A percentile compares a stretch with the other conserved stretches of the same genome.
These are phyloP conservation scores for Aspergillus carbonarius DNA, from an alignment of 2,329 filamentous ascomycete species.

Conservation along the genomic window DNA sequence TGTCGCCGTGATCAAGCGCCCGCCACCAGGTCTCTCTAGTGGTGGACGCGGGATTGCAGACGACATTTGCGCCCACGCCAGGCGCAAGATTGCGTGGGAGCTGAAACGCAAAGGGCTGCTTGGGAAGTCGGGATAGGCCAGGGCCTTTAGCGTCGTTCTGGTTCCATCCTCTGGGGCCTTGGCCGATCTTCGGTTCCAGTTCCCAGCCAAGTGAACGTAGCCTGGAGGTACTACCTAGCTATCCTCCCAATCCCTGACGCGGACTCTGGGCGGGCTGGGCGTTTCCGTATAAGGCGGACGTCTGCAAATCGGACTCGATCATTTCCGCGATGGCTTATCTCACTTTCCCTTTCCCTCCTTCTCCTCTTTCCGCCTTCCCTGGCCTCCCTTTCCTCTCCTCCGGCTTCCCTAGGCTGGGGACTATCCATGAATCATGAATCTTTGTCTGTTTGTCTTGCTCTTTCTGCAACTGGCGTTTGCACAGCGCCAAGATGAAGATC, in stretches of 20 bases:
- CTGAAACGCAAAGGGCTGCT: background rate
- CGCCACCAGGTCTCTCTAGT: background rate
- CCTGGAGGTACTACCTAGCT: too few species aligned
- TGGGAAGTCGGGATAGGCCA: too few species aligned
- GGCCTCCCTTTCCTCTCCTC: background rate
- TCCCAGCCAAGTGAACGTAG: background rate
- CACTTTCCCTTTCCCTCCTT: background rate
- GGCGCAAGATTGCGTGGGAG: background rate
- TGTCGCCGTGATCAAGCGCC: background rate
- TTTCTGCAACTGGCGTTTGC: background rate
- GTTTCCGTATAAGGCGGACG: background rate
- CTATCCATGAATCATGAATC: background rate
- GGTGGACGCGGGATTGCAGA: background rate
- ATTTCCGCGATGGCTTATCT: background rate
- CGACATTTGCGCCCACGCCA: background rate
- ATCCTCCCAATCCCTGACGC: background rate
- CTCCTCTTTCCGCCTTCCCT: background rate
- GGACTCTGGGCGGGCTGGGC: background rate
- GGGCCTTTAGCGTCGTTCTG: background rate
- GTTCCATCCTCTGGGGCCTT: background rate
- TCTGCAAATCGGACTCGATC: background rate
- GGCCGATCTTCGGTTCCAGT: background rate
- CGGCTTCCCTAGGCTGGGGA: background rate
- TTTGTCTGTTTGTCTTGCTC: background rate
- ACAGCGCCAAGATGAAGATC: slow-evolving; percentile 11